A percentile compares a stretch with the other conserved stretches of the same genome.
These are phyloP conservation scores for Cystobasidium ongulense DNA, from an alignment of 768 basidiomycete species.

Conservation along the genomic window DNA sequence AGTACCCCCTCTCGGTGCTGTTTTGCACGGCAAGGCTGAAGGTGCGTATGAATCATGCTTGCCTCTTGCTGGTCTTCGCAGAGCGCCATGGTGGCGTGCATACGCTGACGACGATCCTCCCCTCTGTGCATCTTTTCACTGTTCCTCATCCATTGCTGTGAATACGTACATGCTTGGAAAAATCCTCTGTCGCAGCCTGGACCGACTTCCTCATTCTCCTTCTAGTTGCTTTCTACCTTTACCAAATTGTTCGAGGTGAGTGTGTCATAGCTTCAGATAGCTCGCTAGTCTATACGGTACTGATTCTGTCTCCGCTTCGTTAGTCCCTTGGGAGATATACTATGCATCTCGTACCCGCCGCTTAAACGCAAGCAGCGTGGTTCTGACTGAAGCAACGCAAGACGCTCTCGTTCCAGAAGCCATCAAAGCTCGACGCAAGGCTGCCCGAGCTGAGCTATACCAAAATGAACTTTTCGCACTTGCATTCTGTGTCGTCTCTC, in stretches of 20 bases:
- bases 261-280: neutral
- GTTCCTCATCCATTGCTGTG: neutral
- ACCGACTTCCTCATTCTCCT: conserved; percentile 41
- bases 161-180: too few relatives aligned
- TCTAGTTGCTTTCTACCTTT: conserved; percentile 42
- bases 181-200: conserved; percentile 29
- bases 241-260: conserved; percentile 42
- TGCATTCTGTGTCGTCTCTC: conserved; percentile 36
- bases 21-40: conserved; percentile 39
- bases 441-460: conserved; percentile 33
- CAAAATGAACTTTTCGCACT: conserved; percentile 38
- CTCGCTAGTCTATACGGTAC: neutral
- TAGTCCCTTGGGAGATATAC: conserved; percentile 44
- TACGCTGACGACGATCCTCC: too few relatives aligned
- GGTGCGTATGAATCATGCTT: neutral
- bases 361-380: conserved; percentile 29
- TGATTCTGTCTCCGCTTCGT: neutral
- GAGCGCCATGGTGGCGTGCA: neutral
- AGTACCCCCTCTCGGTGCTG: conserved; percentile 40
- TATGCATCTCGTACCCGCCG: conserved; percentile 39
- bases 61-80: too few relatives aligned
- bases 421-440: conserved; percentile 5
- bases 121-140: too few relatives aligned
- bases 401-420: conserved; percentile 9
- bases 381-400: neutral